Evolutionary conservation across 495 filamentous ascomycete genomes (phyloP).

Genomic region (Tuber calosporum): DNA sequence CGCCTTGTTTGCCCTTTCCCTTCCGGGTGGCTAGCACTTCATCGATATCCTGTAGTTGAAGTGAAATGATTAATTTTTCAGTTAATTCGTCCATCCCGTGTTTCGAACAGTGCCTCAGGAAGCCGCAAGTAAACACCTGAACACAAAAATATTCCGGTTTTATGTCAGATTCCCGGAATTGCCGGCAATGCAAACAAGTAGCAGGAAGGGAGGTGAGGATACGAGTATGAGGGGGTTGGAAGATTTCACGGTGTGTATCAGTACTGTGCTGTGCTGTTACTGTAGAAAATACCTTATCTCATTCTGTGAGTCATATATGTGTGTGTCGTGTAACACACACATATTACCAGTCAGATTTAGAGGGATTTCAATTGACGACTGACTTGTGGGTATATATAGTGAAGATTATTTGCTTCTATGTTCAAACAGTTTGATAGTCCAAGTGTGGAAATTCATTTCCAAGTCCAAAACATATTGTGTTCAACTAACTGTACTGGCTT

Average conservation of each 20-base stretch:
- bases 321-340: too few relatives aligned
- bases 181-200: neutral
- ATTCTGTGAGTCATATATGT: too few relatives aligned
- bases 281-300: too few relatives aligned
- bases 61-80: conserved; percentile 15
- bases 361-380: too few relatives aligned
- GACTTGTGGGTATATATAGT: too few relatives aligned
- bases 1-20: conserved; percentile 26
- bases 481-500: too few relatives aligned
- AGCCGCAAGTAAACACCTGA: neutral
- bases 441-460: too few relatives aligned
- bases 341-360: too few relatives aligned
- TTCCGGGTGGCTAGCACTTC: conserved; percentile 13
- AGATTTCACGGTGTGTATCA: neutral
- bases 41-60: conserved; percentile 27
- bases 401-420: too few relatives aligned
- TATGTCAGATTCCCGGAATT: neutral
- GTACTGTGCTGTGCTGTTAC: neutral
- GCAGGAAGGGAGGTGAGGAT: neutral
- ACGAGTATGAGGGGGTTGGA: neutral
- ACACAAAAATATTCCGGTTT: neutral
- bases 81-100: conserved; percentile 19
- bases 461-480: too few relatives aligned
- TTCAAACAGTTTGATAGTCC: too few relatives aligned
- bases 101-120: neutral